Evolutionary conservation across 73 alveolate genomes (phyloP).

Genomic region (Symbiodinium natans): DNA sequence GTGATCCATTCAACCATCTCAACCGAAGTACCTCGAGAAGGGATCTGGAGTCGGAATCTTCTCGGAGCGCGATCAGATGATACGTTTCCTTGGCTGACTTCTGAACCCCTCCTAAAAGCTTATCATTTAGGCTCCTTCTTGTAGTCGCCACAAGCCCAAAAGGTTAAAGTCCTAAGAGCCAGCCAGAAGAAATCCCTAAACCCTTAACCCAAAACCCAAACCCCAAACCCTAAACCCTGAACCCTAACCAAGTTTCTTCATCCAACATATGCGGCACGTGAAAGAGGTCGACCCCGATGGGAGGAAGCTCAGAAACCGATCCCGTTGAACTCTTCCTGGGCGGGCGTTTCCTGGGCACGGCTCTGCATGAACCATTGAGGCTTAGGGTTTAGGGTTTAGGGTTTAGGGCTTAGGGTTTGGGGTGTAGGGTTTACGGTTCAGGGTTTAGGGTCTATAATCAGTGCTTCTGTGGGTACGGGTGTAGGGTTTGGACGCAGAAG

Average conservation of each 20-base stretch:
- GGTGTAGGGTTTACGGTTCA: too few species aligned
- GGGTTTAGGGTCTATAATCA: too few species aligned
- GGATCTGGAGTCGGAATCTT: constrained; percentile 42
- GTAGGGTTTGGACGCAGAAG: background rate
- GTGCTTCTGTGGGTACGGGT: too few species aligned
- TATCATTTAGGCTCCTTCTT: background rate
- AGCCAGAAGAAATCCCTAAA: too few species aligned
- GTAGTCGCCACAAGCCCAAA: background rate
- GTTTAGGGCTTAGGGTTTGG: too few species aligned
- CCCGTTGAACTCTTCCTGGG: background rate
- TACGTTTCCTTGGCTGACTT: constrained; percentile 20
- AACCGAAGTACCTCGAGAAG: constrained; percentile 11
- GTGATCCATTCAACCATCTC: background rate
- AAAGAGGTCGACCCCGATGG: constrained; percentile 59
- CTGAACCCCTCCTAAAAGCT: too few species aligned
- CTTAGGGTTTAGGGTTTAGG: too few species aligned
- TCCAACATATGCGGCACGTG: constrained; percentile 69
- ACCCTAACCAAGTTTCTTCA: constrained; percentile 32
- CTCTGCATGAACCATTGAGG: background rate
- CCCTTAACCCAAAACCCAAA: too few species aligned
- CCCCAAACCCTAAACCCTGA: too few species aligned
- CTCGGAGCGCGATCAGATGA: constrained; percentile 51
- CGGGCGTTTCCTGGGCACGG: constrained; percentile 33
- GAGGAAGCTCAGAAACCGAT: background rate
- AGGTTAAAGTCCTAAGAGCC: too few species aligned